Percentiles rank a stretch among this genome's conserved stretches.
These are phyloP conservation scores for Nitzschia sp. DNA, from an alignment of 108 stramenopile species.

Conservation along the genomic window DNA sequence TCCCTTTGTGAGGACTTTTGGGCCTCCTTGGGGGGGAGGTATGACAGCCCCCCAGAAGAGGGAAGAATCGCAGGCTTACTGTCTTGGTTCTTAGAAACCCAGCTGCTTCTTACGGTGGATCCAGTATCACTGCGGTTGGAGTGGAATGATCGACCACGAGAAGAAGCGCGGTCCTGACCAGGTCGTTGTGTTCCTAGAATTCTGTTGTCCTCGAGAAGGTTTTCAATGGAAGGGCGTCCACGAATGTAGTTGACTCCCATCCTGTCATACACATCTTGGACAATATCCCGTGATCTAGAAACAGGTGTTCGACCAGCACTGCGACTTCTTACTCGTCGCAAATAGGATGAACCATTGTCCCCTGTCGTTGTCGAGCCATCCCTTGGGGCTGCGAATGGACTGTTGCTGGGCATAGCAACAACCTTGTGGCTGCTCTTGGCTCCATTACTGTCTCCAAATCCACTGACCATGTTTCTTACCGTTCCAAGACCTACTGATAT, in stretches of 20 bases:
- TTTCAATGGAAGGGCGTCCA: conserved; percentile 20
- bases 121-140: no score
- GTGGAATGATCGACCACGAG: background rate
- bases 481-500: background rate
- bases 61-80: no score
- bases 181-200: background rate
- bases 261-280: conserved; percentile 56
- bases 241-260: conserved; percentile 45
- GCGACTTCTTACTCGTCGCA: background rate
- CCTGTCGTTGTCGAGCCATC: background rate
- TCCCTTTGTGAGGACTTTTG: no score
- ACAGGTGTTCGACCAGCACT: conserved; percentile 9
- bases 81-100: no score
- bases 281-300: conserved; percentile 35
- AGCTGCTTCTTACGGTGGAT: no score
- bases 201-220: conserved; percentile 5
- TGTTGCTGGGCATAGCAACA: conserved; percentile 15
- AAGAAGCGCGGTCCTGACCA: background rate
- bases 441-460: background rate
- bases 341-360: background rate
- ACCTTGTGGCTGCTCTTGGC: conserved; percentile 11
- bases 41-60: no score
- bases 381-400: background rate
- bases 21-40: no score
- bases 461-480: background rate